Percentiles rank a stretch among this genome's conserved stretches.
These are phyloP conservation scores for Viola pubescens DNA, from an alignment of 441 rosid species.

Conservation along the genomic window DNA sequence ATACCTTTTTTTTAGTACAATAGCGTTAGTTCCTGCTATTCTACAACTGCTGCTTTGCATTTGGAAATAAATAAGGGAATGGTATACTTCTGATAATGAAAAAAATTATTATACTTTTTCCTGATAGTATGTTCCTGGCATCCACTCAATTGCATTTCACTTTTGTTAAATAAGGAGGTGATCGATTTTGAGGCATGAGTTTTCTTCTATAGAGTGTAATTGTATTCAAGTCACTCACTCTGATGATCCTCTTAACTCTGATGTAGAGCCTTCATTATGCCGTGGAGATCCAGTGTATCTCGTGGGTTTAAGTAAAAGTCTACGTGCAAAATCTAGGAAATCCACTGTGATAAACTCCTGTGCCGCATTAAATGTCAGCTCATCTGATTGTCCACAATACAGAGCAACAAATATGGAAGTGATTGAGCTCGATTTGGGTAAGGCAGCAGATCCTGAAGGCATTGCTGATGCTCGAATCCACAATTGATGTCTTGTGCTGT, in stretches of 20 bases:
- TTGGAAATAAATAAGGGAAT: too few relatives aligned
- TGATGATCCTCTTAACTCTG: slow-evolving; percentile 15
- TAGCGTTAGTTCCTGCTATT: too few relatives aligned
- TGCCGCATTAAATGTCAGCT: slow-evolving; percentile 70
- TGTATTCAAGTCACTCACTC: not conserved
- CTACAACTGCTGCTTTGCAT: too few relatives aligned
- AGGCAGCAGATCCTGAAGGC: slow-evolving; percentile 10
- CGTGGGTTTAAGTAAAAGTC: slow-evolving; percentile 80
- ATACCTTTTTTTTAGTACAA: too few relatives aligned
- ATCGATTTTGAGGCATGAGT: too few relatives aligned
- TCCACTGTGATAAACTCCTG: slow-evolving; percentile 84
- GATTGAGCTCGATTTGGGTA: slow-evolving; percentile 94
- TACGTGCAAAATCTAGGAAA: slow-evolving; percentile 89
- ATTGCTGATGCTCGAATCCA: slow-evolving; percentile 9
- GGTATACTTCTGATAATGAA: too few relatives aligned
- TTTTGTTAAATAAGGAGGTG: too few relatives aligned
- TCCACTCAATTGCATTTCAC: too few relatives aligned
- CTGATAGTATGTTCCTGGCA: too few relatives aligned
- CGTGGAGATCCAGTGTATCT: slow-evolving; percentile 93
- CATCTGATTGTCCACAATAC: slow-evolving; percentile 81
- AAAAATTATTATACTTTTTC: too few relatives aligned
- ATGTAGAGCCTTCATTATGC: slow-evolving; percentile 69
- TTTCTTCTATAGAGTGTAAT: not conserved
- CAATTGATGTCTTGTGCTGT: slow-evolving; percentile 13
- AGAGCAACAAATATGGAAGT: slow-evolving; percentile 97